These are phyloP conservation scores for Puccinia hordei DNA, from an alignment of 1,284 basidiomycete genomes.

Conservation along the genomic window DNA sequence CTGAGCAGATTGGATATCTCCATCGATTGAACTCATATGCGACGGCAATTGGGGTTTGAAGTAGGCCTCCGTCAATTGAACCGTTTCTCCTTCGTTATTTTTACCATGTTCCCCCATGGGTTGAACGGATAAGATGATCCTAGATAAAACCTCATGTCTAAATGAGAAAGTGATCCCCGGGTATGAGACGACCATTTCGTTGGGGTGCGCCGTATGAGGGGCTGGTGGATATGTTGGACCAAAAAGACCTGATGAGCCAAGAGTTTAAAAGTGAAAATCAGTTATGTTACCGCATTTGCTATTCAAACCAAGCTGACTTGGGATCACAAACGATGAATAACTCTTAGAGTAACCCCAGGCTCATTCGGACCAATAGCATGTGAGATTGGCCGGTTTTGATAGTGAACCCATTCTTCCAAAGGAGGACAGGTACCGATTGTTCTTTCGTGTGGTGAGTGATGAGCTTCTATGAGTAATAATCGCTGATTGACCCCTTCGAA, in stretches of 20 bases:
- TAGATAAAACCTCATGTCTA: conserved; percentile 6
- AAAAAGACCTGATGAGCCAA: conserved; percentile 23
- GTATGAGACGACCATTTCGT: conserved; percentile 52
- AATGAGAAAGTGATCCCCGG: conserved; percentile 54
- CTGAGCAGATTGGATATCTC: conserved; percentile 49
- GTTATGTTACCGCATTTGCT: conserved; percentile 40
- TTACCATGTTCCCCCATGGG: conserved; percentile 26
- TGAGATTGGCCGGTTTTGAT: conserved; percentile 51
- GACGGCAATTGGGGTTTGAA: conserved; percentile 51
- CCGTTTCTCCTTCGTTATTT: conserved; percentile 29
- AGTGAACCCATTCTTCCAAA: conserved; percentile 49
- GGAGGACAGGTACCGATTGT: background rate
- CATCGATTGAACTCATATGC: conserved; percentile 41
- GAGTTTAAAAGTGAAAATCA: background rate
- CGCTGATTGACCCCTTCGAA: conserved; percentile 53
- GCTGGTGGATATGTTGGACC: conserved; percentile 47
- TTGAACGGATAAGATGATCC: conserved; percentile 19
- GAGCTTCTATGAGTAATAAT: conserved; percentile 51
- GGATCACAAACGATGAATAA: conserved; percentile 50
- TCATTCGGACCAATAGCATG: conserved; percentile 45
- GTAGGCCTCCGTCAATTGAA: conserved; percentile 53
- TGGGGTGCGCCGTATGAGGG: conserved; percentile 3
- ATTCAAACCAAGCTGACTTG: conserved; percentile 21
- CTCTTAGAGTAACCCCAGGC: conserved; percentile 52
- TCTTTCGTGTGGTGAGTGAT: conserved; percentile 3